Base-by-base conservation (phyloP, 495 filamentous ascomycete genomes). In the Neurospora terricola region DNA sequence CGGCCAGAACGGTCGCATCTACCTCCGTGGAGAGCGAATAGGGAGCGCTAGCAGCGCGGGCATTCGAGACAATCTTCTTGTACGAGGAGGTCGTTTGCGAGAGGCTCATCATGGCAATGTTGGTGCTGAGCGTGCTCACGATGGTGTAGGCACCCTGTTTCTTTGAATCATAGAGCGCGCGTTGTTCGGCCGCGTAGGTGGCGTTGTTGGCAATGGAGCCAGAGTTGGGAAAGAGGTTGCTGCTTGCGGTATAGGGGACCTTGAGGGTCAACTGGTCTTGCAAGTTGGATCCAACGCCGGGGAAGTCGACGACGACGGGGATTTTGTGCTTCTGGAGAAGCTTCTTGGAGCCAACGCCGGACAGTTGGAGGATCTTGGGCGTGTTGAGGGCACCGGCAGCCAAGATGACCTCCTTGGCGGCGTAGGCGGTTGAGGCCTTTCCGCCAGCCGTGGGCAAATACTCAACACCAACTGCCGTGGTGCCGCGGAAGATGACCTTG, bases 241-340 rank as follows among this genome's bases (percentile, higher is more conserved):
- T 66, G 4, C 75, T 75, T 72, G 80, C 79, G 54, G 73, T 77
- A 42, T 75, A 80, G 23, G 74, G 72, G 23, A 82, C 73, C 2
- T 72, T 70, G 36, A 80, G 66, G 0, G 77, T 79, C 12, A 79
- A 76, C 71, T 88, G 85, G 70, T 88, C 86, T 70, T 87, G 85
- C 69, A 86, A 79, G 66, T 86, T 93, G 82, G 94, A 88, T 72
- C 93, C 93, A 12, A 95, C 89, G 75, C 91, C 92, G 23, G 91
- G 91, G 39, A 94, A 86, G 74, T 94, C 86, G 74, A 88, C 87
- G 23, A 92, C 82, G 12, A 94, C 86, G 12, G 88, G 86, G 72
- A 97, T 94, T 5, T 83, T 84, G 70, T 94, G 84, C 37, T 83
- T 81, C 39, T 86, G 78, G 45, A 96, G 90, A 72, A 94, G 91